Evolutionary conservation across 2,329 filamentous ascomycete species (phyloP).

Genomic region (Fusarium dimerum): DNA sequence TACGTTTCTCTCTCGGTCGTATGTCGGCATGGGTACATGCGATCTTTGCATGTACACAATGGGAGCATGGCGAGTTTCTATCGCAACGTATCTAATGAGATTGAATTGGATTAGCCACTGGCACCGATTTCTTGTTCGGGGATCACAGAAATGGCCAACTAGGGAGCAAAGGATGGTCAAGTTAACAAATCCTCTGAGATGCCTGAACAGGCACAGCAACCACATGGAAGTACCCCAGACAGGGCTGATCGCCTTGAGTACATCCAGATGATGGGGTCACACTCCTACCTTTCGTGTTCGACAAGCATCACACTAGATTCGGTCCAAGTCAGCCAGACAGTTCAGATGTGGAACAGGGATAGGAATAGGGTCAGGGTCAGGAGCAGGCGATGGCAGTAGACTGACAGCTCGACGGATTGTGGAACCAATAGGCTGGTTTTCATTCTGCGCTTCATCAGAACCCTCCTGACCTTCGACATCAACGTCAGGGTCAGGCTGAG

Average conservation of each 20-base stretch:
- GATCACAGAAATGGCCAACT: background rate
- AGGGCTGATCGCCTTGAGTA: background rate
- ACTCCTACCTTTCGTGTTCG: slow-evolving; percentile 35
- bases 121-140: background rate
- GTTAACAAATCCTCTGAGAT: background rate
- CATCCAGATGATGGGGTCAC: background rate
- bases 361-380: background rate
- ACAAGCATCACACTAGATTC: slow-evolving; percentile 34
- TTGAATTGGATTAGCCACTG: slow-evolving; percentile 8
- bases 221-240: no score
- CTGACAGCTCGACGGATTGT: slow-evolving; percentile 29
- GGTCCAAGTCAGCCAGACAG: slow-evolving; percentile 10
- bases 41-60: slow-evolving; percentile 39
- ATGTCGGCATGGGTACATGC: slow-evolving; percentile 36
- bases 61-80: slow-evolving; percentile 38
- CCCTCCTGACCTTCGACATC: slow-evolving; percentile 22
- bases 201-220: no score
- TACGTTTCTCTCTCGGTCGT: slow-evolving; percentile 38
- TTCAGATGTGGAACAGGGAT: background rate
- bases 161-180: background rate
- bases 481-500: slow-evolving; percentile 9
- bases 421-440: slow-evolving; percentile 8
- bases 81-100: slow-evolving; percentile 37
- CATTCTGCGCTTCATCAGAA: slow-evolving; percentile 23
- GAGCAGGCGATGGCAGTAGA: slow-evolving; percentile 3